These are phyloP conservation scores for Achlya hypogyna DNA, from an alignment of 352 stramenopile species.

Conservation along the genomic window DNA sequence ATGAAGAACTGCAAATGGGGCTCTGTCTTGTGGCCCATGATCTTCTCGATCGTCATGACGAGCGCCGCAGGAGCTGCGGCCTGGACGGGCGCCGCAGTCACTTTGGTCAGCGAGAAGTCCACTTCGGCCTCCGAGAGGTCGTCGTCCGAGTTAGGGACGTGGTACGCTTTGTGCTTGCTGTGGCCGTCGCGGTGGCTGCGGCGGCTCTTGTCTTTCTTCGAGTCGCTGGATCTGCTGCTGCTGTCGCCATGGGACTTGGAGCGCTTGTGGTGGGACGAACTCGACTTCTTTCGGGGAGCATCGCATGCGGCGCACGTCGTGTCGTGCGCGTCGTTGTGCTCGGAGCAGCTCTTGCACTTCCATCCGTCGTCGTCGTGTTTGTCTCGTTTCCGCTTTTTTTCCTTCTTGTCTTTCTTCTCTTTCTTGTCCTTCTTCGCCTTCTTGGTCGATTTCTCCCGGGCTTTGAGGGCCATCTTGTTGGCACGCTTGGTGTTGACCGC, in stretches of 20 bases:
- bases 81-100: neutral
- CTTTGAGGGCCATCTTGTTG: conserved; percentile 32
- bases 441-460: neutral
- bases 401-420: conserved; percentile 15
- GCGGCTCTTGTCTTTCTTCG: conserved; percentile 24
- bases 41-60: conserved; percentile 83
- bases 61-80: neutral
- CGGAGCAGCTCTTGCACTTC: conserved; percentile 15
- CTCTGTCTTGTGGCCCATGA: conserved; percentile 64
- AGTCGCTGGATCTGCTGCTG: neutral
- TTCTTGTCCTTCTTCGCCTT: neutral
- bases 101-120: neutral
- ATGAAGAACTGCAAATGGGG: conserved; percentile 75
- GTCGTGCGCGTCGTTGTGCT: conserved; percentile 3
- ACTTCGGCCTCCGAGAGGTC: conserved; percentile 38
- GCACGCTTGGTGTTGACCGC: conserved; percentile 67
- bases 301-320: neutral
- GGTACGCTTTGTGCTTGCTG: conserved; percentile 69
- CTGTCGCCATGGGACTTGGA: conserved; percentile 15
- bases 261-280: conserved; percentile 23
- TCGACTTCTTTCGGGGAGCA: conserved; percentile 11
- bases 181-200: conserved; percentile 55
- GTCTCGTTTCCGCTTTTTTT: conserved; percentile 15
- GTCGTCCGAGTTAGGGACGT: conserved; percentile 72
- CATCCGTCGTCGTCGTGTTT: conserved; percentile 11